Base-by-base conservation (phyloP, 352 stramenopile species). In the Blastocystis sp. region DNA sequence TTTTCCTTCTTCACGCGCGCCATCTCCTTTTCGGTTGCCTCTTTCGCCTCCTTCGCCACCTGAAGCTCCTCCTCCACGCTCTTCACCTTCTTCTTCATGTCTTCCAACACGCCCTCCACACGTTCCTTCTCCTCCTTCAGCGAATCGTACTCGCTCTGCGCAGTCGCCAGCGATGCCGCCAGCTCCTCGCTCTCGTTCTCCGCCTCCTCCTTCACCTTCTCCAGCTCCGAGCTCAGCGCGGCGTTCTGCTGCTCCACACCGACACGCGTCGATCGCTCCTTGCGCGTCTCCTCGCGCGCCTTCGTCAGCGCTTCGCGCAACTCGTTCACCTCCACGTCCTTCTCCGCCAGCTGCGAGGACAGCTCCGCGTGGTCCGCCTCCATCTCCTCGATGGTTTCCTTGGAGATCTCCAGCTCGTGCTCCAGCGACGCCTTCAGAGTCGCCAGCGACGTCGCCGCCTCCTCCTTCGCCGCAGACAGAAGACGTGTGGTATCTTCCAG, bases 121-220 rank as follows among this genome's bases (percentile, higher is more conserved):
- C 16, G 0, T 29, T 38, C n/a, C 32, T 49, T 44, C 16, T 46
- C 0, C 1, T 1, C 51, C 36, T 76, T 76, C 64, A 76, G 21
- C 1, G 14, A n/a, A 24, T 76, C 64, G 4, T 53, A 1, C 44
- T 76, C 64, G 29, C 51, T 76, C 38, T 76, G 27, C 29, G 53
- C 51, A 4, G 14, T 32, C 9, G 64, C 36, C 42, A 76, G 24
- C 6, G 64, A 29, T 21, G 40, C 18, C 4, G 38, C 38, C 36
- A 76, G 0, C 29, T 76, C 64, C 29, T 76, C 64, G 18, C 44
- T 76, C 64, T 76, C 64, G 6, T 64, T 64, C 24, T 64, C 54
- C 21, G 11, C 24, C 7, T 32, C 24, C 32, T 71, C 32, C 38
- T 71, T 71, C 34, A 27, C 4, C 8, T 40, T 48, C 18, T 73